phyloP scores from a whole-genome alignment of 1,284 basidiomycete species.

The Rhodotorula sp. region DNA sequence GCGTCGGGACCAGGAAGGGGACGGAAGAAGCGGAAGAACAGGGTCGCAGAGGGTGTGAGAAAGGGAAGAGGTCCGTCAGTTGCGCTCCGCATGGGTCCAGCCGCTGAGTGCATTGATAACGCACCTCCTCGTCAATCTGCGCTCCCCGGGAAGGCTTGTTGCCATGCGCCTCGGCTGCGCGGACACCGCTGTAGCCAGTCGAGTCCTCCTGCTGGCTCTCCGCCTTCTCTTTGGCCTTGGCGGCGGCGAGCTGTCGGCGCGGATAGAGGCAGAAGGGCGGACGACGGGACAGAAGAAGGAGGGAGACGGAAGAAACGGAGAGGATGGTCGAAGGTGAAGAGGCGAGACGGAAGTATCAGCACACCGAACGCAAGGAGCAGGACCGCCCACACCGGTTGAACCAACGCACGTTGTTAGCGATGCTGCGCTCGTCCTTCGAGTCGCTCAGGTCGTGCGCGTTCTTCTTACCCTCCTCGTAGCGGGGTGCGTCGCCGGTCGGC shows the following conservation, averaged over 20 bases:
- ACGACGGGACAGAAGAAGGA: background rate
- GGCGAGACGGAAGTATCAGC: background rate
- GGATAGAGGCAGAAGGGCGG: background rate
- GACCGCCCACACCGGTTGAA: background rate
- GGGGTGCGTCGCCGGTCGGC: background rate
- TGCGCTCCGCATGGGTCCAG: background rate
- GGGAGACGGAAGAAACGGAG: background rate
- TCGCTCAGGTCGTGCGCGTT: conserved; percentile 32
- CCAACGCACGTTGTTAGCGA: conserved; percentile 38
- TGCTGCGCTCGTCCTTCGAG: conserved; percentile 36
- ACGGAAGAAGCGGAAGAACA: too few relatives aligned
- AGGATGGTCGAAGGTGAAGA: background rate
- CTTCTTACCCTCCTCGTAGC: conserved; percentile 39
- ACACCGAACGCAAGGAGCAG: background rate
- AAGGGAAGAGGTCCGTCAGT: background rate
- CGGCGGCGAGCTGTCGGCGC: conserved; percentile 36
- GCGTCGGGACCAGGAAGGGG: too few relatives aligned
- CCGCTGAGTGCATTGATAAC: background rate
- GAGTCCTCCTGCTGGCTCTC: conserved; percentile 14
- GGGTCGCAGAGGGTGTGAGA: too few relatives aligned
- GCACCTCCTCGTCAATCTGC: conserved; percentile 56
- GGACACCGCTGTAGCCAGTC: conserved; percentile 9
- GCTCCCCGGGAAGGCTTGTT: conserved; percentile 64
- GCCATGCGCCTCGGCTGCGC: conserved; percentile 51
- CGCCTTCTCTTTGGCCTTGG: conserved; percentile 40